Evolutionary conservation across 148 eudicot species (phyloP).

Genomic region (Chenopodium suecicum): DNA sequence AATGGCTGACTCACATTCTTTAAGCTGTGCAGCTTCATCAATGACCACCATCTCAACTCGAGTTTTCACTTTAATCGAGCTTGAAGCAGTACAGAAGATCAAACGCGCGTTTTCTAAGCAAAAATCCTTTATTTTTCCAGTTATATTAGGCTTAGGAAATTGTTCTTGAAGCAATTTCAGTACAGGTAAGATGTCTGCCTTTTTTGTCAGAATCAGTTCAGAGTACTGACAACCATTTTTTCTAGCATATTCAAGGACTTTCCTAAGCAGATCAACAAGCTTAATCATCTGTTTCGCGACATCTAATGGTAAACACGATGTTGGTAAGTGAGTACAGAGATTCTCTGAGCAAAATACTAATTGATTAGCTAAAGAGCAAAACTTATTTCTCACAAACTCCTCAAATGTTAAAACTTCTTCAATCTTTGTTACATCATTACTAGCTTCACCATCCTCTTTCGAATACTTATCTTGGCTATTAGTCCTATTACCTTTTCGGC

Average conservation of each 20-base stretch:
- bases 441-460: too few relatives aligned
- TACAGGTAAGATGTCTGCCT: too few relatives aligned
- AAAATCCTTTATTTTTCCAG: constrained; percentile 16
- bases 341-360: constrained; percentile 28
- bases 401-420: constrained; percentile 15
- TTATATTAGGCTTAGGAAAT: constrained; percentile 4
- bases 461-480: too few relatives aligned
- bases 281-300: constrained; percentile 36
- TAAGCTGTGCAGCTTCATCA: constrained; percentile 73
- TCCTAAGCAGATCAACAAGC: constrained; percentile 27
- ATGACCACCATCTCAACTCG: constrained; percentile 32
- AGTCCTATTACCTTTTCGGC: too few relatives aligned
- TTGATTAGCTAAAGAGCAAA: constrained; percentile 18
- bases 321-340: constrained; percentile 62
- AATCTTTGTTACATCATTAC: background rate
- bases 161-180: constrained; percentile 16
- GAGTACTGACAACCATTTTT: background rate
- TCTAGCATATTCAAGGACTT: constrained; percentile 16
- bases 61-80: constrained; percentile 34
- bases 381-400: constrained; percentile 30
- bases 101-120: constrained; percentile 42
- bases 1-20: constrained; percentile 53
- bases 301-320: constrained; percentile 29
- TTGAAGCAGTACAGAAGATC: constrained; percentile 60
- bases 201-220: constrained; percentile 3